Conservation (phyloP, 805 yeast species). For the Metschnikowia vanudenii region DNA sequence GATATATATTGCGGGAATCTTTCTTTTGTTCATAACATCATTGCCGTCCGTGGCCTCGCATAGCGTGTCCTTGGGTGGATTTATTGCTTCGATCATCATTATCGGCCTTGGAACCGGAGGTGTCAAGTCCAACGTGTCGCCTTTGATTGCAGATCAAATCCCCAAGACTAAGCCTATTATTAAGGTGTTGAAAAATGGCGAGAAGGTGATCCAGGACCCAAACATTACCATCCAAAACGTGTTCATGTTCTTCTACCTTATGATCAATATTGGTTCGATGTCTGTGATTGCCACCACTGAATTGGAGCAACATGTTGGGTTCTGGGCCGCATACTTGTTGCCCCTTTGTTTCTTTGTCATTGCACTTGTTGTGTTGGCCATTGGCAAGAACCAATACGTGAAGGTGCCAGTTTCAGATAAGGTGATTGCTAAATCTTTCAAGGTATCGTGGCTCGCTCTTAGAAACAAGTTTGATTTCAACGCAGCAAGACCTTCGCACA, state of each 20-base stretch:
- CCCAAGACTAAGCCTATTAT: constrained; percentile 41
- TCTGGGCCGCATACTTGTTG: constrained; percentile 72
- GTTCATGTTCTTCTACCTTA: constrained; percentile 72
- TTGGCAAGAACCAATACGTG: constrained; percentile 57
- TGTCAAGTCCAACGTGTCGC: constrained; percentile 73
- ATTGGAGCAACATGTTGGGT: constrained; percentile 62
- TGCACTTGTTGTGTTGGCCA: constrained; percentile 47
- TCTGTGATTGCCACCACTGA: constrained; percentile 76
- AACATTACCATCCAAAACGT: constrained; percentile 69
- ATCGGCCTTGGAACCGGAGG: constrained; percentile 82
- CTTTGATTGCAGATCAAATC: constrained; percentile 60
- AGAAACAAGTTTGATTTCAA: constrained; percentile 50
- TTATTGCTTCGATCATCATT: constrained; percentile 51
- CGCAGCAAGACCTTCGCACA: constrained; percentile 56
- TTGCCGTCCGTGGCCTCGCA: constrained; percentile 54
- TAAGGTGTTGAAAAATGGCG: constrained; percentile 39
- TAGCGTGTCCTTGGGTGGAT: constrained; percentile 62
- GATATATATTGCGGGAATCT: constrained; percentile 59
- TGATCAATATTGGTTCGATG: constrained; percentile 74
- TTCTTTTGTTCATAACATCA: constrained; percentile 67
- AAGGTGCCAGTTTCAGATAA: constrained; percentile 62
- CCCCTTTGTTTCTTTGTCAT: constrained; percentile 61
- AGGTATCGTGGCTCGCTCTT: constrained; percentile 39
- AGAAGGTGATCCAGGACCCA: constrained; percentile 53
- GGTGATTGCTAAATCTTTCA: constrained; percentile 55